These are phyloP conservation scores for Solanum medicagineum DNA, from an alignment of 257 asterid species.

Conservation along the genomic window DNA sequence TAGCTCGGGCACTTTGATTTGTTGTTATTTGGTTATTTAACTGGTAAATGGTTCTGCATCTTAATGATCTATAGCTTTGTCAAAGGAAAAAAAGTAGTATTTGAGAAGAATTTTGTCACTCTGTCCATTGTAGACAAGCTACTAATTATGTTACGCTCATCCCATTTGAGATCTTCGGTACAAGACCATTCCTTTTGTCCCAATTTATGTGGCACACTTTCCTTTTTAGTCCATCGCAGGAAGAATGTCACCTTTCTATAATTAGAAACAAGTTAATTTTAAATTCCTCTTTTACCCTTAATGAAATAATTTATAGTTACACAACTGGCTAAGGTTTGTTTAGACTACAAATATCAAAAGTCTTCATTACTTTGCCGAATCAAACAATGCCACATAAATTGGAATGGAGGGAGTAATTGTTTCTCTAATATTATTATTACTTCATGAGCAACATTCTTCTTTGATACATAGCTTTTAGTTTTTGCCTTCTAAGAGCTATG, in stretches of 20 bases:
- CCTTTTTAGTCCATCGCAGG: too few relatives aligned
- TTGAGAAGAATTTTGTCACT: neutral
- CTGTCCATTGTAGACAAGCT: neutral
- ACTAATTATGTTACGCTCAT: neutral
- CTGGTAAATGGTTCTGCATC: neutral
- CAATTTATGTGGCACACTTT: neutral
- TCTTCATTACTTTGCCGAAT: too few relatives aligned
- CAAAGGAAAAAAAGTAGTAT: neutral
- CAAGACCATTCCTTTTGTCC: neutral
- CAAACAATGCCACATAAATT: too few relatives aligned
- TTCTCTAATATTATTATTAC: neutral
- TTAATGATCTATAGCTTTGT: neutral
- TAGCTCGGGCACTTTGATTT: neutral
- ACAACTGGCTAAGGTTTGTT: too few relatives aligned
- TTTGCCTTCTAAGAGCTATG: neutral
- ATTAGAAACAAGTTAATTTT: too few relatives aligned
- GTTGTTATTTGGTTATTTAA: neutral
- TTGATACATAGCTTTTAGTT: neutral
- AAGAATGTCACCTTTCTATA: too few relatives aligned
- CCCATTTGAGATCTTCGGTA: neutral
- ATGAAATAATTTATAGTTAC: too few relatives aligned
- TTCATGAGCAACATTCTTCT: neutral
- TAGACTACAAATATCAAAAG: too few relatives aligned
- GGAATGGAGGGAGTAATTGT: too few relatives aligned
- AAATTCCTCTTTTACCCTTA: too few relatives aligned